Evolutionary conservation across 257 asterid species (phyloP).

Genomic region (Penstemon barbatus): DNA sequence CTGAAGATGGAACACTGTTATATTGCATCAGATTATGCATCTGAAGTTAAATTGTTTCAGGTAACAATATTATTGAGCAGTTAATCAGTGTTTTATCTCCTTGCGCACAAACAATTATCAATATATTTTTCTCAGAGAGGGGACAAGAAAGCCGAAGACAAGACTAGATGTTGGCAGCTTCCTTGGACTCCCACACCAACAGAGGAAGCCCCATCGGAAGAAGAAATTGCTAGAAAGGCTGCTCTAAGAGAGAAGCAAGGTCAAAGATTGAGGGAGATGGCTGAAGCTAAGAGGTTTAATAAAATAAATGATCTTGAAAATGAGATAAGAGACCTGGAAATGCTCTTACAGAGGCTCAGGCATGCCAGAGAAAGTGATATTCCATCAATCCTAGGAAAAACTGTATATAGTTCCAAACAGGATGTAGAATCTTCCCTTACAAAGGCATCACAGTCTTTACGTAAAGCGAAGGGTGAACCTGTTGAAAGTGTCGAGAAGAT

Average conservation of each 20-base stretch:
- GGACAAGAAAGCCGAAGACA: constrained; percentile 79
- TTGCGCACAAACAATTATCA: constrained; percentile 8
- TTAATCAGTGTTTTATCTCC: constrained; percentile 11
- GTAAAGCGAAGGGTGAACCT: constrained; percentile 94
- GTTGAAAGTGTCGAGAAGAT: constrained; percentile 66
- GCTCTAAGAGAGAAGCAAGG: constrained; percentile 96
- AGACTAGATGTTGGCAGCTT: constrained; percentile 90
- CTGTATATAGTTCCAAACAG: constrained; percentile 59
- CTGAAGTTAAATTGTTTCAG: constrained; percentile 86
- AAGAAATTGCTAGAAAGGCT: constrained; percentile 97
- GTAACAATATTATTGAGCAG: constrained; percentile 35
- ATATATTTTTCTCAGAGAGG: constrained; percentile 53
- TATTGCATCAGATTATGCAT: constrained; percentile 68
- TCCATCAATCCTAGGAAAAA: constrained; percentile 59
- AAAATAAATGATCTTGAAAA: constrained; percentile 92
- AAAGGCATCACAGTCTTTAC: constrained; percentile 74
- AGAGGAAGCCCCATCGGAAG: constrained; percentile 96
- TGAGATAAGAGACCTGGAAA: constrained; percentile 75
- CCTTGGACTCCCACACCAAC: constrained; percentile 89
- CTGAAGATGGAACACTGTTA: constrained; percentile 98
- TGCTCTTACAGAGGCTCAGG: constrained; percentile 66
- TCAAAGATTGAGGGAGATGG: constrained; percentile 97
- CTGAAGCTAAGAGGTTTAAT: constrained; percentile 90
- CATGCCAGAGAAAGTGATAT: constrained; percentile 53
- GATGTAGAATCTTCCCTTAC: constrained; percentile 76